phyloP scores from a whole-genome alignment of 2,329 filamentous ascomycete species.

The Microsporum canis region DNA sequence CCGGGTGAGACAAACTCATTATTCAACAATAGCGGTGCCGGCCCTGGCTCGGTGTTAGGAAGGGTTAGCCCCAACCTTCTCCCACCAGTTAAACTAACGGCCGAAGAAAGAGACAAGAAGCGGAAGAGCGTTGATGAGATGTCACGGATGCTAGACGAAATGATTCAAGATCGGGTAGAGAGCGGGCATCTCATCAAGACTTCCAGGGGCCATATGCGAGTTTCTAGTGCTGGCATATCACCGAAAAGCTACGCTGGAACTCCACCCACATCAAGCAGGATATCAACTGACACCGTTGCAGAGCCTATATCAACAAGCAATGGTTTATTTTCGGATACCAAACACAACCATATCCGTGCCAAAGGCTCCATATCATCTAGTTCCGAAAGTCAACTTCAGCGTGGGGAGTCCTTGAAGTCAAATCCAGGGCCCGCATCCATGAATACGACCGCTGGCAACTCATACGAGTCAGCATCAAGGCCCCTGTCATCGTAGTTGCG shows the following conservation, averaged over 20 bases:
- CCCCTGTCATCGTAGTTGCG: not conserved
- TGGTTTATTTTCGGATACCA: not conserved
- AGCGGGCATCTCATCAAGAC: constrained; percentile 59
- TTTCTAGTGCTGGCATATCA: constrained; percentile 38
- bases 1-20: not conserved
- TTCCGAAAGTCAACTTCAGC: constrained; percentile 1
- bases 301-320: not conserved
- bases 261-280: not conserved
- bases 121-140: constrained; percentile 76
- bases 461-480: not conserved
- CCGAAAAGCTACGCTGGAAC: not conserved
- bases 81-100: constrained; percentile 13
- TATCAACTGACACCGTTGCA: not conserved
- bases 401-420: not conserved
- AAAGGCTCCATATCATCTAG: not conserved
- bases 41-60: constrained; percentile 17
- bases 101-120: constrained; percentile 38
- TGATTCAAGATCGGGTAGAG: constrained; percentile 84
- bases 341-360: not conserved
- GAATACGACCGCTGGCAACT: not conserved
- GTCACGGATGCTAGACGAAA: constrained; percentile 86
- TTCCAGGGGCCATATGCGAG: constrained; percentile 40
- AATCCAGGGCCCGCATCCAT: not conserved
- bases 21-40: constrained; percentile 20
- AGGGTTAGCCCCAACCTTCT: constrained; percentile 22